Conservation (phyloP, 805 yeast species). For the Candida nanaspora region DNA sequence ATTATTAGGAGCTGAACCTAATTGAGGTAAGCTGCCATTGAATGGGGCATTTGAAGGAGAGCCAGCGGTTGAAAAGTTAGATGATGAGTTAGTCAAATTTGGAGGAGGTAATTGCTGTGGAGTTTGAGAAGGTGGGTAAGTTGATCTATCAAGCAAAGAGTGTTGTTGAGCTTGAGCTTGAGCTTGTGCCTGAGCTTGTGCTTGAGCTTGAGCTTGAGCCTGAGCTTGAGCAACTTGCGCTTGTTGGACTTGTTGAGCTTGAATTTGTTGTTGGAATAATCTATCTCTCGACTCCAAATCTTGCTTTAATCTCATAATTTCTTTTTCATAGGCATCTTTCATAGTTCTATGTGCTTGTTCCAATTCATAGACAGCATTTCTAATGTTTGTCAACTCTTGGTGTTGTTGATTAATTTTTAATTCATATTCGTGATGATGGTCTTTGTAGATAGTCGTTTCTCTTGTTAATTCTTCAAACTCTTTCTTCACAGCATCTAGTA, state of each 20-base stretch:
- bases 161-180: slow-evolving; percentile 13
- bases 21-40: slow-evolving; percentile 21
- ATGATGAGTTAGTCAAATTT: slow-evolving; percentile 12
- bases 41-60: slow-evolving; percentile 21
- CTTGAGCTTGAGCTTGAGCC: slow-evolving; percentile 23
- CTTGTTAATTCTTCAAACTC: slow-evolving; percentile 81
- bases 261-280: slow-evolving; percentile 35
- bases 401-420: slow-evolving; percentile 85
- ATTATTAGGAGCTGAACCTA: slow-evolving; percentile 15
- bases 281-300: slow-evolving; percentile 81
- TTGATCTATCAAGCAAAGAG: neutral
- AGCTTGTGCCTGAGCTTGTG: slow-evolving; percentile 18
- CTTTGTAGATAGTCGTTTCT: slow-evolving; percentile 79
- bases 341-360: slow-evolving; percentile 92
- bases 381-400: slow-evolving; percentile 86
- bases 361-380: slow-evolving; percentile 89
- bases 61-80: slow-evolving; percentile 16
- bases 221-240: slow-evolving; percentile 30
- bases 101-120: slow-evolving; percentile 30
- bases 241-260: slow-evolving; percentile 35
- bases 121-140: slow-evolving; percentile 12
- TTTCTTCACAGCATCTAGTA: slow-evolving; percentile 84
- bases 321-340: slow-evolving; percentile 95
- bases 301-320: slow-evolving; percentile 74
- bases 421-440: slow-evolving; percentile 91